Evolutionary conservation across 768 basidiomycete genomes (phyloP).

Genomic region (Phaeolepiota aurea): DNA sequence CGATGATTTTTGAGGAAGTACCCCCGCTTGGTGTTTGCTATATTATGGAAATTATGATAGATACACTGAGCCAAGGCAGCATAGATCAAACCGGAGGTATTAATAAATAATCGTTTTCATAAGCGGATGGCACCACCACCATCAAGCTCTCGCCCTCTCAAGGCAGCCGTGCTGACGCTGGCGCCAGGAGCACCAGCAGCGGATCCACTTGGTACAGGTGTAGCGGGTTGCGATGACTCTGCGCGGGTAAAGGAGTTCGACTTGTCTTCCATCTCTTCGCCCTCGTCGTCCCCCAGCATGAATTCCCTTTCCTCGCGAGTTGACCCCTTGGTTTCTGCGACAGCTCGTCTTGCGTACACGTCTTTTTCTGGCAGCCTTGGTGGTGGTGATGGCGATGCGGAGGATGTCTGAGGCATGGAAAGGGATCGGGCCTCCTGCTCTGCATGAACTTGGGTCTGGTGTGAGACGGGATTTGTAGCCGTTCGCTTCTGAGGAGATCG

Average conservation of each 20-base stretch:
- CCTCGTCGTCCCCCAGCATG: conserved; percentile 24
- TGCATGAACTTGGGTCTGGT: conserved; percentile 25
- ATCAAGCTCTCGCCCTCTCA: conserved; percentile 1
- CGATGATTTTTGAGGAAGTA: no score
- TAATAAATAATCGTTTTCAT: no score
- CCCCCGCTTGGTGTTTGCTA: no score
- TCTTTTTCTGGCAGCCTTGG: not conserved
- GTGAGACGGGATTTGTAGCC: conserved; percentile 34
- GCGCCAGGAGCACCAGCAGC: not conserved
- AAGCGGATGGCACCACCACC: conserved; percentile 6
- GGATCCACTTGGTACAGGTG: not conserved
- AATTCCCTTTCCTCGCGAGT: conserved; percentile 25
- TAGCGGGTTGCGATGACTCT: not conserved
- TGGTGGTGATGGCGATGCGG: conserved; percentile 7
- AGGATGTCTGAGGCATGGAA: conserved; percentile 4
- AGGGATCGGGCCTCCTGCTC: conserved; percentile 9
- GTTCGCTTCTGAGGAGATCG: conserved; percentile 1
- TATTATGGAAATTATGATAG: no score
- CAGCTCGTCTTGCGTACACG: conserved; percentile 1
- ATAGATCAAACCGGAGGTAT: no score
- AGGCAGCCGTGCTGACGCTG: not conserved
- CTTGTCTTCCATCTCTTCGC: conserved; percentile 16
- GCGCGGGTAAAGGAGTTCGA: not conserved
- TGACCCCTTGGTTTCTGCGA: conserved; percentile 5
- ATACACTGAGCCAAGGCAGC: not conserved